Conservation (phyloP, 352 stramenopile genomes). For the Phytopythium kandeliae region DNA sequence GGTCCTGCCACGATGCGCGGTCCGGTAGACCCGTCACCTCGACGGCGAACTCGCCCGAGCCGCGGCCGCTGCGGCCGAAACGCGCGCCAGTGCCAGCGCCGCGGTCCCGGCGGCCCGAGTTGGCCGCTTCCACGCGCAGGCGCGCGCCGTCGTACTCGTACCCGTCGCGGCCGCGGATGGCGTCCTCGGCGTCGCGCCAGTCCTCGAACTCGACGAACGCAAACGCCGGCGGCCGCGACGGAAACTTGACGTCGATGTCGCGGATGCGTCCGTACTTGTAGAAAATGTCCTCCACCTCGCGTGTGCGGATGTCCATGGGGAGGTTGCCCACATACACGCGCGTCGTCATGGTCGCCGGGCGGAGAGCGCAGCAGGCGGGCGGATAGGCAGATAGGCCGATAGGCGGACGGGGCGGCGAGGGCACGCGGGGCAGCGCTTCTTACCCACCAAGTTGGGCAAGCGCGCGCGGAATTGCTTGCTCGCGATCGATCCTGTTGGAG, state of each 20-base stretch:
- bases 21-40: constrained; percentile 50
- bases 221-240: constrained; percentile 48
- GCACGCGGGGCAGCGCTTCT: too few species aligned
- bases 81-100: constrained; percentile 12
- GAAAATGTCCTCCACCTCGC: constrained; percentile 72
- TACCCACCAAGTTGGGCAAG: constrained; percentile 2
- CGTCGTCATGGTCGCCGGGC: constrained; percentile 20
- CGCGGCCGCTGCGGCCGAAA: constrained; percentile 42
- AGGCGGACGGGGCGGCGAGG: too few species aligned
- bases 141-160: constrained; percentile 58
- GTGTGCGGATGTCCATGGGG: constrained; percentile 65
- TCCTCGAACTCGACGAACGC: constrained; percentile 78
- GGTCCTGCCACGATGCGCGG: constrained; percentile 55
- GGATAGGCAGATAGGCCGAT: background rate
- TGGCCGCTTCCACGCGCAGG: constrained; percentile 51
- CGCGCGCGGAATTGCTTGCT: background rate
- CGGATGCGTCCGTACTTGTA: constrained; percentile 63
- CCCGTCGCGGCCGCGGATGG: constrained; percentile 39
- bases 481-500: background rate
- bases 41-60: constrained; percentile 47
- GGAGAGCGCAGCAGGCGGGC: background rate
- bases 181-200: constrained; percentile 57
- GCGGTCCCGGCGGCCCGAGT: constrained; percentile 23
- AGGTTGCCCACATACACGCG: constrained; percentile 72
- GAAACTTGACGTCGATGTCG: constrained; percentile 68